These are phyloP conservation scores for Kazachstania sp. DNA, from an alignment of 1,139 yeast species.

Conservation along the genomic window DNA sequence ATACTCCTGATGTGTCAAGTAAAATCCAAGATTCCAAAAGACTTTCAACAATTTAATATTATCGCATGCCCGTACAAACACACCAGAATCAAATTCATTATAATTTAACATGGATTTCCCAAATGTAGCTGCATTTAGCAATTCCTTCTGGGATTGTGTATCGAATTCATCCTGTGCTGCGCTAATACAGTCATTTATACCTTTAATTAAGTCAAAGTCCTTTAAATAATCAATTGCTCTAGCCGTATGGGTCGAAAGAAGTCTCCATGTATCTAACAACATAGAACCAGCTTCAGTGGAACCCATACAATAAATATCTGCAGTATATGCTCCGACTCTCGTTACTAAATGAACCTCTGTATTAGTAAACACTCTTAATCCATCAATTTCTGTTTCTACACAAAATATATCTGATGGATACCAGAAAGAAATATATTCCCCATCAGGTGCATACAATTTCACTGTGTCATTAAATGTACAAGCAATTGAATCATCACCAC, in stretches of 20 bases:
- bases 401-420: conserved; percentile 36
- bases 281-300: conserved; percentile 79
- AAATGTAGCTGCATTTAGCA: conserved; percentile 74
- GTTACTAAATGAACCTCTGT: conserved; percentile 55
- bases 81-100: conserved; percentile 19
- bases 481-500: conserved; percentile 76
- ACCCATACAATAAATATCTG: conserved; percentile 69
- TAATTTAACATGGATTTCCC: conserved; percentile 57
- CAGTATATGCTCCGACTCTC: conserved; percentile 51
- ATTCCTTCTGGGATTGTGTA: conserved; percentile 67
- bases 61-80: conserved; percentile 52
- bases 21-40: conserved; percentile 50
- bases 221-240: conserved; percentile 75
- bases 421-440: conserved; percentile 39
- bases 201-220: conserved; percentile 48
- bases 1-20: conserved; percentile 53
- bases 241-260: conserved; percentile 57
- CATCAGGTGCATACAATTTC: conserved; percentile 64
- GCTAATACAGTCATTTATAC: conserved; percentile 62
- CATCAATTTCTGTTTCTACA: conserved; percentile 54
- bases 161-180: conserved; percentile 77
- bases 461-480: conserved; percentile 49
- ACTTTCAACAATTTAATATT: conserved; percentile 51
- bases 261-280: conserved; percentile 71
- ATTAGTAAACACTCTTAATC: conserved; percentile 55